Evolutionary conservation across 371 early-diverging fungal species (phyloP), one percentile per base, ranked within the genome.

Genomic region (Saksenaea oblongispora): DNA sequence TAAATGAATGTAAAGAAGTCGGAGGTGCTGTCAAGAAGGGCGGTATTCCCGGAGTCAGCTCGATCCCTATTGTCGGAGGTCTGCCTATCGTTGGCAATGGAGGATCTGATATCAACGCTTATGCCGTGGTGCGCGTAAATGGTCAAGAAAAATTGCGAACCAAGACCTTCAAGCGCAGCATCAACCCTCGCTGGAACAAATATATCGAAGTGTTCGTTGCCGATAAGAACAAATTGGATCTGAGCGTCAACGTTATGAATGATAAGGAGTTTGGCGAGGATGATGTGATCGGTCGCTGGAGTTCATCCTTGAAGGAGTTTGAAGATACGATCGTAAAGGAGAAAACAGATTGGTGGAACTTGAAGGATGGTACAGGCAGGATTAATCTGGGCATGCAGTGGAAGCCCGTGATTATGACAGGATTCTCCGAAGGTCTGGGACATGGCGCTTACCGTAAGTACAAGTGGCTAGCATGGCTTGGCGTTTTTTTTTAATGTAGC

Each of bases 331-430:
- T 74, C 3, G 47, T 56, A 0, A 64, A 63, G 3, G 64, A 77
- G 13, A 78, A 83, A 65, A 71, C 67, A 11, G 83, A 83, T 17
- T 83, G 83, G 83, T 77, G 66, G 47, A 59, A 61, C 13, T 51
- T 83, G 3, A 54, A 69, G 28, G 78, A 66, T 17, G 70, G 70
- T 28, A 70, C 70, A 3, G 78, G 83, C n/a, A 73, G 70, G 37
- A 80, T 83, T 15, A 73, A 75, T 55, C 15, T 83, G 53, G 63
- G 67, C 35, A 69, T 71, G 51, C 44, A 66, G 5, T 83, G 83
- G 83, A 80, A 80, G 62, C 78, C 81, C 27, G 72, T 83, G 5
- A 58, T 74, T 39, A 68, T 83, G 64, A 67, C 67, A 34, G 75
- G 75, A 2, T 66, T 71, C 54, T 67, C 70, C 1, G 76, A 73